phyloP scores from a whole-genome alignment of 192 early-diverging fungal species.

The Coemansia asiatica region DNA sequence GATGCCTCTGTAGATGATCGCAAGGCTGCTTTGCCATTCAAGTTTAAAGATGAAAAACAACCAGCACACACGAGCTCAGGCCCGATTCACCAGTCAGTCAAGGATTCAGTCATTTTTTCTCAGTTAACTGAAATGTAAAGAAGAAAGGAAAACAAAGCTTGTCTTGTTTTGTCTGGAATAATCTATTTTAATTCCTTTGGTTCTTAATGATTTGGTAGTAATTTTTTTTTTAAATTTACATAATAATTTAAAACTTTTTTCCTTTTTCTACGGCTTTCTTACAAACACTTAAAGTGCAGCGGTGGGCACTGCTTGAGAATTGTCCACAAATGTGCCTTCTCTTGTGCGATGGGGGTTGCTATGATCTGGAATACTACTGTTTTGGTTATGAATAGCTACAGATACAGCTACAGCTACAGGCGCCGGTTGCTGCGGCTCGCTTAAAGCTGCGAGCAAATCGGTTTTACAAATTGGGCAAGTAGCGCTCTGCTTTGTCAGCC shows the following conservation, averaged over 20 bases:
- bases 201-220: background rate
- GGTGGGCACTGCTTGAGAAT: too few species aligned
- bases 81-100: conserved; percentile 29
- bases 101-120: conserved; percentile 26
- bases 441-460: conserved; percentile 18
- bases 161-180: background rate
- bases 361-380: too few species aligned
- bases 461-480: conserved; percentile 29
- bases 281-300: too few species aligned
- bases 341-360: too few species aligned
- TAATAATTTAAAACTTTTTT: too few species aligned
- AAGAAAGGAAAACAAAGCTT: background rate
- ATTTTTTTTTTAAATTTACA: background rate
- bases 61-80: conserved; percentile 14
- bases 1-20: conserved; percentile 11
- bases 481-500: conserved; percentile 25
- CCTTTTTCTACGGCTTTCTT: too few species aligned
- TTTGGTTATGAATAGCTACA: too few species aligned
- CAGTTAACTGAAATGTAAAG: conserved; percentile 38
- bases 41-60: conserved; percentile 14
- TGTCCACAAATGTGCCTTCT: too few species aligned
- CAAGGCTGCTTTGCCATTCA: conserved; percentile 9
- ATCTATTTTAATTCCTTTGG: background rate
- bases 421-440: conserved; percentile 5
- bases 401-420: background rate